Conservation (phyloP, 129 eudicot genomes). For the Deinandra increscens region DNA sequence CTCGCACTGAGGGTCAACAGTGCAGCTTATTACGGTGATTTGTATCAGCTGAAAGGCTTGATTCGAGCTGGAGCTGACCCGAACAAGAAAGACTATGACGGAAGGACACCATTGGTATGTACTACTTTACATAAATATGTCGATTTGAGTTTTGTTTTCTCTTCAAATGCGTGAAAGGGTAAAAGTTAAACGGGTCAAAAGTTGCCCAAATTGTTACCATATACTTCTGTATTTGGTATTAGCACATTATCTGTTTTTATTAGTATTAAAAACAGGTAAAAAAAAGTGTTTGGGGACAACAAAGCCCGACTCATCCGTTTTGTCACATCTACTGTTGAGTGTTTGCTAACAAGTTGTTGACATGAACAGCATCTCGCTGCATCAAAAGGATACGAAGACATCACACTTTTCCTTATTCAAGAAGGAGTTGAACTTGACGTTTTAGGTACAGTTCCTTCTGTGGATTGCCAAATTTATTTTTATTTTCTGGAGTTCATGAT, state of each 20-base stretch:
- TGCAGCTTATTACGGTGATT: conserved; percentile 82
- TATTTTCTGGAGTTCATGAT: background rate
- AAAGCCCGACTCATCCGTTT: background rate
- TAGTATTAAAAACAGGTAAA: background rate
- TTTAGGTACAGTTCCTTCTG: conserved; percentile 42
- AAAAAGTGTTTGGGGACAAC: no score
- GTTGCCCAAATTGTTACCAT: background rate
- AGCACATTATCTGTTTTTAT: background rate
- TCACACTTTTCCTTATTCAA: conserved; percentile 67
- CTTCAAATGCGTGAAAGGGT: background rate
- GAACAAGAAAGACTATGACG: conserved; percentile 85
- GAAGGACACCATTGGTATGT: conserved; percentile 92
- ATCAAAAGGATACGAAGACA: conserved; percentile 76
- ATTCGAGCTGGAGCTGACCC: conserved; percentile 98
- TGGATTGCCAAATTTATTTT: background rate
- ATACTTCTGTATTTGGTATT: background rate
- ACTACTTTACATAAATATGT: background rate
- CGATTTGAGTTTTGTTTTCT: background rate
- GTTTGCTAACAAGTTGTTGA: conserved; percentile 20
- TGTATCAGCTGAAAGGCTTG: conserved; percentile 74
- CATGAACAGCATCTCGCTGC: conserved; percentile 87
- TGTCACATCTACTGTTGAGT: background rate
- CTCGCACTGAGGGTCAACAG: conserved; percentile 86
- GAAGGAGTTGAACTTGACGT: conserved; percentile 61
- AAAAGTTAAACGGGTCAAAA: background rate